A percentile compares a stretch with the other conserved stretches of the same genome.
phyloP scores from a whole-genome alignment of 331 rosid genomes.

The Malus hybrid region DNA sequence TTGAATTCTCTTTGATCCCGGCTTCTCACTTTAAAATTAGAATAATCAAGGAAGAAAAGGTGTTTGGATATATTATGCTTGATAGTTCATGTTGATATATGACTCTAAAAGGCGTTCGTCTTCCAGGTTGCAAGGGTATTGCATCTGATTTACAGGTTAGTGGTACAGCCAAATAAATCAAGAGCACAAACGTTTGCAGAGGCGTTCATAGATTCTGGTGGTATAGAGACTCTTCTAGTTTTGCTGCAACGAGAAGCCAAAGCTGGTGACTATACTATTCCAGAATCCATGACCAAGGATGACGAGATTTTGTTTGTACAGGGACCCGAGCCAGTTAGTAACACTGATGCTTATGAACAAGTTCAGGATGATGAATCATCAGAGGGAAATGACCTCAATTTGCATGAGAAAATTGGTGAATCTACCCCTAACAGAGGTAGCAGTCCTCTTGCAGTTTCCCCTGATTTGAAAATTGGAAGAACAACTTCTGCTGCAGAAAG shows the following conservation, averaged over 20 bases:
- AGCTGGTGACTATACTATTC: conserved; percentile 59
- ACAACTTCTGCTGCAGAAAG: conserved; percentile 49
- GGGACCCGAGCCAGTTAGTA: conserved; percentile 28
- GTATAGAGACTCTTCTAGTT: conserved; percentile 91
- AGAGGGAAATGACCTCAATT: conserved; percentile 36
- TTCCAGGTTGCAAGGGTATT: conserved; percentile 88
- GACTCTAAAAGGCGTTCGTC: conserved; percentile 4
- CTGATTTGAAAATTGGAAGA: conserved; percentile 41
- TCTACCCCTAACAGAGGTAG: conserved; percentile 38
- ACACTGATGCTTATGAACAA: conserved; percentile 28
- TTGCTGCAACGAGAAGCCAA: conserved; percentile 87
- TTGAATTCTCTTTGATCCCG: neutral
- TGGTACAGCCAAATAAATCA: conserved; percentile 80
- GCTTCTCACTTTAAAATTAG: neutral
- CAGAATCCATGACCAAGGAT: conserved; percentile 29
- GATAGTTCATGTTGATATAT: neutral
- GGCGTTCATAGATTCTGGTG: conserved; percentile 84
- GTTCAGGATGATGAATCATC: conserved; percentile 32
- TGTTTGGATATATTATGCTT: neutral
- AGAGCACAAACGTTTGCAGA: conserved; percentile 85
- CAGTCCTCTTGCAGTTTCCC: conserved; percentile 31
- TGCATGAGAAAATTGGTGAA: conserved; percentile 36
- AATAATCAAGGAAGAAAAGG: neutral
- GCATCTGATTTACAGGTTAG: conserved; percentile 86
- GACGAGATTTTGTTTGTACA: conserved; percentile 22